Conservation (phyloP, 768 basidiomycete genomes). For the Cyathus striatus region DNA sequence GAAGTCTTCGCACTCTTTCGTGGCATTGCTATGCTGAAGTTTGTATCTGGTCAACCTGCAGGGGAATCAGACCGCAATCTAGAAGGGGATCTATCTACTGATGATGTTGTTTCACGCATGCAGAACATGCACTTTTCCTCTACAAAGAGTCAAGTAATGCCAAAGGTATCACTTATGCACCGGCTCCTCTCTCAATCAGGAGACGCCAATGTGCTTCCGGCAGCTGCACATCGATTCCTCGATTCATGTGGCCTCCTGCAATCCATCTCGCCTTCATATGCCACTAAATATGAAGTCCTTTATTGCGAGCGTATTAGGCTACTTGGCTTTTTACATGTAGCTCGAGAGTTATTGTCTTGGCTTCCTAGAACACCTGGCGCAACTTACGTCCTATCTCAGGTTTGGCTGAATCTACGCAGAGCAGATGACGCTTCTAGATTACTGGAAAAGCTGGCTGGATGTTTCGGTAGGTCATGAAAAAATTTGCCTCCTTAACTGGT, state of each 20-base stretch:
- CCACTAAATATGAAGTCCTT: slow-evolving; percentile 61
- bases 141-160: slow-evolving; percentile 36
- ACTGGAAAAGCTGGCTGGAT: slow-evolving; percentile 70
- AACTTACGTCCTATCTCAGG: slow-evolving; percentile 65
- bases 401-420: slow-evolving; percentile 62
- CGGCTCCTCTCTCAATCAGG: slow-evolving; percentile 52
- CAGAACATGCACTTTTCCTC: slow-evolving; percentile 70
- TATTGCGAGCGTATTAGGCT: slow-evolving; percentile 68
- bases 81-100: slow-evolving; percentile 28
- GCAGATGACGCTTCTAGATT: slow-evolving; percentile 68
- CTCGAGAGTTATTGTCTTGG: slow-evolving; percentile 67
- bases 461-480: slow-evolving; percentile 65
- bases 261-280: slow-evolving; percentile 62
- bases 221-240: slow-evolving; percentile 66
- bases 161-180: slow-evolving; percentile 61
- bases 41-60: slow-evolving; percentile 55
- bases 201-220: slow-evolving; percentile 43
- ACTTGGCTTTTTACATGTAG: slow-evolving; percentile 56
- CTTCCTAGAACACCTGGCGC: slow-evolving; percentile 76
- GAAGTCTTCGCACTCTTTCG: slow-evolving; percentile 79
- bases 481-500: no score
- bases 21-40: slow-evolving; percentile 69
- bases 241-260: slow-evolving; percentile 62
- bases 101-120: slow-evolving; percentile 66
- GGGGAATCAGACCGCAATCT: slow-evolving; percentile 11